Conservation (phyloP, 257 asterid species). For the Nicotiana noctiflora region DNA sequence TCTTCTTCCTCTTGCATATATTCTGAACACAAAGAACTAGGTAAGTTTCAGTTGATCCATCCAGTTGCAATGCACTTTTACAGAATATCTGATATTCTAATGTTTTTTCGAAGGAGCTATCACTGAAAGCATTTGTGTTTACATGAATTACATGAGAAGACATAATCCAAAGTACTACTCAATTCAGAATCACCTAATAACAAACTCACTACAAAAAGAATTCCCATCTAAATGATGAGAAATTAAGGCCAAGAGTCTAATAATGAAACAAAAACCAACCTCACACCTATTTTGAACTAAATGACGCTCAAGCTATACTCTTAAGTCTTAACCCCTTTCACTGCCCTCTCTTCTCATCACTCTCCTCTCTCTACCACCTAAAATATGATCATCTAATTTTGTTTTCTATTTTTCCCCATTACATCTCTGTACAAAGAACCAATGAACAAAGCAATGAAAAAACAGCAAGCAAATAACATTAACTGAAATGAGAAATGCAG, state of each 20-base stretch:
- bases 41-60: too few species aligned
- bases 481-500: neutral
- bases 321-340: constrained; percentile 12
- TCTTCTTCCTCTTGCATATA: too few species aligned
- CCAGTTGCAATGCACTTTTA: too few species aligned
- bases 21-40: too few species aligned
- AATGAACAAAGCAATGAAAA: constrained; percentile 31
- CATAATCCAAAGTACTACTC: neutral
- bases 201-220: constrained; percentile 33
- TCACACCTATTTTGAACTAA: constrained; percentile 3
- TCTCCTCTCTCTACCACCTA: constrained; percentile 11
- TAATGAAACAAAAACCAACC: constrained; percentile 5
- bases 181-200: constrained; percentile 19
- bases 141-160: too few species aligned
- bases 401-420: constrained; percentile 17
- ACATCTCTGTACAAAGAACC: constrained; percentile 39
- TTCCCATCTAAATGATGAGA: constrained; percentile 20
- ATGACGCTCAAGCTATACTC: constrained; percentile 12
- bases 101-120: too few species aligned
- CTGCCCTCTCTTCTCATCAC: constrained; percentile 2
- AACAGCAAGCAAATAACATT: neutral
- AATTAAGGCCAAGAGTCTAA: neutral
- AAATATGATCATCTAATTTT: constrained; percentile 18
- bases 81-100: too few species aligned
- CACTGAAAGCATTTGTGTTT: too few species aligned